These are phyloP conservation scores for Yamadazyma dushanensis DNA, from an alignment of 1,139 yeast species.

Conservation along the genomic window DNA sequence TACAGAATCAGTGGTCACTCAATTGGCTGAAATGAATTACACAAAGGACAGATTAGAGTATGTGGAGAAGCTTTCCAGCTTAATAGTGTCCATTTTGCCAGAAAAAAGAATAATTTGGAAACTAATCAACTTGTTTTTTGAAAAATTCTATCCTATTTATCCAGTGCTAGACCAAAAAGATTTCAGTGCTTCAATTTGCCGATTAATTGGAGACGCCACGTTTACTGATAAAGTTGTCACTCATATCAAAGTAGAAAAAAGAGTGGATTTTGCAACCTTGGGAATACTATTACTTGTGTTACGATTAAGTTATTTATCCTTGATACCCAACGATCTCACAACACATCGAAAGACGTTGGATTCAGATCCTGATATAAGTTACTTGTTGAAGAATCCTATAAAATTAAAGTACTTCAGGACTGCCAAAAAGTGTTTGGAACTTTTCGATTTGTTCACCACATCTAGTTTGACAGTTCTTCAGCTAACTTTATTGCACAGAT, in stretches of 20 bases:
- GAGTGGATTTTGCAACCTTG: conserved; percentile 33
- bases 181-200: conserved; percentile 20
- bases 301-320: conserved; percentile 29
- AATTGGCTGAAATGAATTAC: background rate
- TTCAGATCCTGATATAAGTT: conserved; percentile 14
- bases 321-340: conserved; percentile 26
- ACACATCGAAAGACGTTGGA: conserved; percentile 21
- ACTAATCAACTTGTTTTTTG: conserved; percentile 45
- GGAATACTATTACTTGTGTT: conserved; percentile 30
- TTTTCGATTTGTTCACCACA: conserved; percentile 35
- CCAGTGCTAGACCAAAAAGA: conserved; percentile 49
- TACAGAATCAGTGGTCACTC: background rate
- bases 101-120: conserved; percentile 44
- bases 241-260: conserved; percentile 24
- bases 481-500: conserved; percentile 38
- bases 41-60: background rate
- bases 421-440: conserved; percentile 38
- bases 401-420: conserved; percentile 32
- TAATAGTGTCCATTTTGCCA: conserved; percentile 31
- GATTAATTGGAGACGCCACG: conserved; percentile 26
- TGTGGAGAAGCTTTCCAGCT: background rate
- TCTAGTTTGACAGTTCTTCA: conserved; percentile 52
- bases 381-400: conserved; percentile 17
- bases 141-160: conserved; percentile 41
- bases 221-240: conserved; percentile 13